These are phyloP conservation scores for Termitomyces sp. DNA, from an alignment of 768 basidiomycete genomes.

Conservation along the genomic window DNA sequence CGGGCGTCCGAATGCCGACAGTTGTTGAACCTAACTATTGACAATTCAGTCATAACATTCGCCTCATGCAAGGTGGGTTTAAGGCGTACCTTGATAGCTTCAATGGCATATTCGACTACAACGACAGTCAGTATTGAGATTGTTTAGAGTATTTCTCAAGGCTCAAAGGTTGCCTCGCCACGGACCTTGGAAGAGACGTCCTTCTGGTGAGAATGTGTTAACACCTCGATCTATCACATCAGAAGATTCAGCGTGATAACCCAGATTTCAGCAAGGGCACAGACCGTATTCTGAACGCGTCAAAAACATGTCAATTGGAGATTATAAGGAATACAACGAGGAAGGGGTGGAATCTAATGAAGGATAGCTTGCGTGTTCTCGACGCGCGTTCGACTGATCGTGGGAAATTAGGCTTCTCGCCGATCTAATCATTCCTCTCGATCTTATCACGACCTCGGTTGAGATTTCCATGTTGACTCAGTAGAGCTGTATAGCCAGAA, in stretches of 20 bases:
- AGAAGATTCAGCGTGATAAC: neutral
- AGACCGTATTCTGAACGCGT: conserved; percentile 94
- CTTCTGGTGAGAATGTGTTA: conserved; percentile 98
- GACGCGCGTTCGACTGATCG: conserved; percentile 44
- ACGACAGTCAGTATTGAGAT: conserved; percentile 11
- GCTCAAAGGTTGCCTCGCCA: neutral
- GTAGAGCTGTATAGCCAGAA: neutral
- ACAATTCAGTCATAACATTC: conserved; percentile 3
- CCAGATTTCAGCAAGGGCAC: conserved; percentile 12
- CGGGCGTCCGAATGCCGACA: conserved; percentile 86
- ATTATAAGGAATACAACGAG: conserved; percentile 15
- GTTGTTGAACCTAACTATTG: conserved; percentile 94
- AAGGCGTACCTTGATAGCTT: conserved; percentile 87
- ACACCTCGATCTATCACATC: conserved; percentile 80
- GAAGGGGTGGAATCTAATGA: conserved; percentile 19
- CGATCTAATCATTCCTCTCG: conserved; percentile 32
- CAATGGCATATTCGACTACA: conserved; percentile 95
- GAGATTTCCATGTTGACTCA: neutral
- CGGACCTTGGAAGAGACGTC: conserved; percentile 95
- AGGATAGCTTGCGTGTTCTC: conserved; percentile 28
- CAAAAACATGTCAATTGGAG: conserved; percentile 65
- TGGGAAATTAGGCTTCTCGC: conserved; percentile 28
- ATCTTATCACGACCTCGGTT: neutral
- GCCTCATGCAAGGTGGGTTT: neutral
- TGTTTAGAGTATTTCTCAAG: neutral